A percentile compares a stretch with the other conserved stretches of the same genome.
Evolutionary conservation across 208 protist species (phyloP).

Genomic region (Leishmania braziliensis): DNA sequence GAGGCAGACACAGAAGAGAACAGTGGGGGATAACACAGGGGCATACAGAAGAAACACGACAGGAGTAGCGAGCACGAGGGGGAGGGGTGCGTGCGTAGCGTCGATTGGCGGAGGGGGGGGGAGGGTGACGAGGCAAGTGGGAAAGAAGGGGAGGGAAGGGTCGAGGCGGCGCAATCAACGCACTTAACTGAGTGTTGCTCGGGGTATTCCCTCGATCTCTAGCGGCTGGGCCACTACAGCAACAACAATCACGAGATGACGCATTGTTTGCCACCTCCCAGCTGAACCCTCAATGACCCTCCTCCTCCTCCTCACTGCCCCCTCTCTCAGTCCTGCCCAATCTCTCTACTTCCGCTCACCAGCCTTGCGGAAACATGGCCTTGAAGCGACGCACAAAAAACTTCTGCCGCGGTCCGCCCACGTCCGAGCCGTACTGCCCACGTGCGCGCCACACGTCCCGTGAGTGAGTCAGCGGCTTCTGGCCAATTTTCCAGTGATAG

Average conservation of each 20-base stretch:
- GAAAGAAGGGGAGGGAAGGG: neutral
- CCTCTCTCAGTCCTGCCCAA: neutral
- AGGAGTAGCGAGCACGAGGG: too few relatives aligned
- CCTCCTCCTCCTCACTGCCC: neutral
- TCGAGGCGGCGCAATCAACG: neutral
- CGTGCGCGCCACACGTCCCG: conserved; percentile 84
- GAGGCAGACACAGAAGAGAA: neutral
- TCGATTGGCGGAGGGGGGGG: neutral
- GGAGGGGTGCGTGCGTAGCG: too few relatives aligned
- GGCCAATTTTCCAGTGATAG: conserved; percentile 79
- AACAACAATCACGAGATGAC: neutral
- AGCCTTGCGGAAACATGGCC: conserved; percentile 87
- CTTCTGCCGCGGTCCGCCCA: conserved; percentile 85
- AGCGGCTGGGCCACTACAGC: neutral
- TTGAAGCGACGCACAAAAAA: conserved; percentile 91
- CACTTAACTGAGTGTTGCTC: neutral
- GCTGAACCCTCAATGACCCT: neutral
- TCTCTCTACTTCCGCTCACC: conserved; percentile 35
- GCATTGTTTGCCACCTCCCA: neutral
- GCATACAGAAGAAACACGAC: neutral
- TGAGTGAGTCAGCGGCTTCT: conserved; percentile 70
- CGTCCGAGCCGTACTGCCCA: conserved; percentile 86
- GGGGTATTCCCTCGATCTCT: neutral
- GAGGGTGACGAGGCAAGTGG: neutral
- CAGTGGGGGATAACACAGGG: neutral